phyloP scores from a whole-genome alignment of 257 asterid species.

The Striga asiatica region DNA sequence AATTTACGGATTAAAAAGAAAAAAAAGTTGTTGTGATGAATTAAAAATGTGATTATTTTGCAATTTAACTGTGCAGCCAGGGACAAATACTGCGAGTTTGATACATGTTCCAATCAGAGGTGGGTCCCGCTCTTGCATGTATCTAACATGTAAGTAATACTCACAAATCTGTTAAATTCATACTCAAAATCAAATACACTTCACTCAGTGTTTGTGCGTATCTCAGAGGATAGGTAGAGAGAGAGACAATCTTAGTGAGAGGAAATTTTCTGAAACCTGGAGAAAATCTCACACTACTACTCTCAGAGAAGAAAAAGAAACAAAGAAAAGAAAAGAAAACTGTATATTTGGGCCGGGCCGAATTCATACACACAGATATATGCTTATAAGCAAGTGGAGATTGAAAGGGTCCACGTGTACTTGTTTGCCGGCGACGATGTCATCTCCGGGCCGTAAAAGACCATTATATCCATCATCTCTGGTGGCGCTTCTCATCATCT shows the following conservation, averaged over 20 bases:
- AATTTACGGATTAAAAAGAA: too few relatives aligned
- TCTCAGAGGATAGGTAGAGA: background rate
- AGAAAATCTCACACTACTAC: too few relatives aligned
- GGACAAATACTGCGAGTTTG: slow-evolving; percentile 24
- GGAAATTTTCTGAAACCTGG: background rate
- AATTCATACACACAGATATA: too few relatives aligned
- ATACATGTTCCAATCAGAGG: slow-evolving; percentile 19
- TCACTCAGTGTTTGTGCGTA: background rate
- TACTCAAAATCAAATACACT: background rate
- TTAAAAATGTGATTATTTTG: too few relatives aligned
- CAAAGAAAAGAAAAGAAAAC: too few relatives aligned
- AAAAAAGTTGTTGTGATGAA: too few relatives aligned
- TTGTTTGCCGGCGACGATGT: slow-evolving; percentile 32
- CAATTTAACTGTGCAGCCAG: too few relatives aligned
- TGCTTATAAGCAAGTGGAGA: background rate
- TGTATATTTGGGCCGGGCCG: too few relatives aligned
- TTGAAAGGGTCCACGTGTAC: slow-evolving; percentile 18
- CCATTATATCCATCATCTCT: slow-evolving; percentile 16
- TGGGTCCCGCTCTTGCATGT: slow-evolving; percentile 30
- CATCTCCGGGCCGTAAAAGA: slow-evolving; percentile 38
- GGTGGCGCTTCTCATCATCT: slow-evolving; percentile 24
- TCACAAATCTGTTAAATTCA: background rate
- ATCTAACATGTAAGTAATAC: background rate
- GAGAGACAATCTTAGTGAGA: background rate
- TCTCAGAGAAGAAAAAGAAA: too few relatives aligned